A percentile compares a stretch with the other conserved stretches of the same genome.
Evolutionary conservation across 1,139 yeast species (phyloP).

Genomic region (Sugiyamaella pinicola): DNA sequence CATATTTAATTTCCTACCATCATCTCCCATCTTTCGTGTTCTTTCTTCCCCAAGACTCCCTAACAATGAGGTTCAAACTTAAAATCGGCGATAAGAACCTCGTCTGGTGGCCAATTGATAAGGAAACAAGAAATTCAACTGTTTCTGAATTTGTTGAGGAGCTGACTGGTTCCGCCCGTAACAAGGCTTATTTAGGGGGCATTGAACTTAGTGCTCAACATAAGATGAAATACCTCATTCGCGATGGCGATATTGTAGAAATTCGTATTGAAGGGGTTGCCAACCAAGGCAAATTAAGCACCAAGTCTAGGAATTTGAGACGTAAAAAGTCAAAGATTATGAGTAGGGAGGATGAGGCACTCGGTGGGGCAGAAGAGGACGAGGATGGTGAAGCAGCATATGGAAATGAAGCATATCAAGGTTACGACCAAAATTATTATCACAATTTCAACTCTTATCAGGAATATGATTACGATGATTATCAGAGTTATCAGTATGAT

Average conservation of each 20-base stretch:
- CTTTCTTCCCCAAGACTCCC: background rate
- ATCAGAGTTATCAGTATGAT: no score
- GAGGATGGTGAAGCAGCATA: background rate
- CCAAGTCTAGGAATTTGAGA: conserved; percentile 27
- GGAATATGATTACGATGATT: no score
- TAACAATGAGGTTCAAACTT: conserved; percentile 20
- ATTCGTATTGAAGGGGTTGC: conserved; percentile 17
- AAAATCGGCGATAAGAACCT: conserved; percentile 13
- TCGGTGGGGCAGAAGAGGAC: conserved; percentile 1
- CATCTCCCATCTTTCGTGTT: background rate
- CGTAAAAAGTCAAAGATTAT: conserved; percentile 11
- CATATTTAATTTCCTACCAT: no score
- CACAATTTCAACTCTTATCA: no score
- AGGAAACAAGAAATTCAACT: conserved; percentile 1
- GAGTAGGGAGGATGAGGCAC: background rate
- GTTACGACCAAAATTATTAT: background rate
- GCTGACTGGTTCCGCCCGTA: conserved; percentile 2
- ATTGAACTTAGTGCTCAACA: conserved; percentile 11
- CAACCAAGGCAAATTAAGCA: conserved; percentile 25
- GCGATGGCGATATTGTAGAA: conserved; percentile 22
- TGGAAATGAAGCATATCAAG: background rate
- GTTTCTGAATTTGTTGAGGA: conserved; percentile 6
- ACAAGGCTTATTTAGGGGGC: conserved; percentile 17
- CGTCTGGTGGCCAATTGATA: conserved; percentile 17
- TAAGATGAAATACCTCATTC: conserved; percentile 17